phyloP scores from a whole-genome alignment of 106 monocot species.

The Ottelia alismoides region DNA sequence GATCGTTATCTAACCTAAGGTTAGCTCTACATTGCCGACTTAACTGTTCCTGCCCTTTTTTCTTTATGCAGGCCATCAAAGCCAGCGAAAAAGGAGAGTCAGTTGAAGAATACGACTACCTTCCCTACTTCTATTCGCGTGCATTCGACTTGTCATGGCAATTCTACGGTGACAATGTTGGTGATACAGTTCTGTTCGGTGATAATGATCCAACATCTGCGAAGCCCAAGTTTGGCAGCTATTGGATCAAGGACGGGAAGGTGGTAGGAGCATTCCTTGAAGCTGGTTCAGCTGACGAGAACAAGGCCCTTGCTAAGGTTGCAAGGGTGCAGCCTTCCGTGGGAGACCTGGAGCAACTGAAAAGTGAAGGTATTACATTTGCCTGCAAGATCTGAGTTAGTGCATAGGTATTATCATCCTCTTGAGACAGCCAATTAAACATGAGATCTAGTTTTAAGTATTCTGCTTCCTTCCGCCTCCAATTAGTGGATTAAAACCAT shows the following conservation, averaged over 20 bases:
- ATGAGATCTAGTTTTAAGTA: no score
- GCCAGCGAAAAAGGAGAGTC: constrained; percentile 43
- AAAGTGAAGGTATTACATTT: constrained; percentile 45
- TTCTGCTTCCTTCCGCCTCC: no score
- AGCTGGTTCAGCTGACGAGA: constrained; percentile 57
- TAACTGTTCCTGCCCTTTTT: no score
- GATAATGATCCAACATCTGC: constrained; percentile 43
- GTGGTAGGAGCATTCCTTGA: constrained; percentile 75
- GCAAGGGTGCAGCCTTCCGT: constrained; percentile 54
- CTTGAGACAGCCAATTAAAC: no score
- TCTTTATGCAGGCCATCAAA: constrained; percentile 48
- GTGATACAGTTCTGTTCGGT: constrained; percentile 64
- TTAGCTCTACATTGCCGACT: no score
- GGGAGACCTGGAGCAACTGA: constrained; percentile 24
- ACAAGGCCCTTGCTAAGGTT: constrained; percentile 59
- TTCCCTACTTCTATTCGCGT: constrained; percentile 82
- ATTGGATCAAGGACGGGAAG: constrained; percentile 83
- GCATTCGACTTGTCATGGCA: constrained; percentile 83
- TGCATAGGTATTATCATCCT: no score
- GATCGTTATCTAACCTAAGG: no score
- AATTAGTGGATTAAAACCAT: no score
- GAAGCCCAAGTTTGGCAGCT: constrained; percentile 69
- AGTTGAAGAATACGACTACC: constrained; percentile 69
- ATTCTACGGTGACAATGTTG: constrained; percentile 80
- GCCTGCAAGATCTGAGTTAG: no score